Evolutionary conservation across 2,329 filamentous ascomycete species (phyloP), one percentile per base, ranked within the genome.

Genomic region (Alternaria longipes): DNA sequence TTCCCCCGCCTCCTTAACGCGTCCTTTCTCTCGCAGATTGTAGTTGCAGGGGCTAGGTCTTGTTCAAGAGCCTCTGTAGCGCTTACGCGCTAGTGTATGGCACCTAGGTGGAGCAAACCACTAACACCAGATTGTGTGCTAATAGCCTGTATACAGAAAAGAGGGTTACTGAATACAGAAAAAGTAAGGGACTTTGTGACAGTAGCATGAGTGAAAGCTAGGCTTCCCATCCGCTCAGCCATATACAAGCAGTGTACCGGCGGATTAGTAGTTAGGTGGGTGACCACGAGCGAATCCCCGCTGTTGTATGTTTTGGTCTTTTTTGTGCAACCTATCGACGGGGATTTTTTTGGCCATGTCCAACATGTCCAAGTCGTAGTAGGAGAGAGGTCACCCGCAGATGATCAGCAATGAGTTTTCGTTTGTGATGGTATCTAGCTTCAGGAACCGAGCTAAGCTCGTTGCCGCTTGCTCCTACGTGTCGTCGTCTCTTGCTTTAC

Each of bases 401-500:
- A 38, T 3, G 7, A 18, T n/a, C 6, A n/a, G 34, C 36, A 40
- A 40, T 1, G n/a, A 18, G 0, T 20, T 8, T 18, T 40, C 4
- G 8, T 40, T 8, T 40, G 36, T 20, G 8, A 12, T 30, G n/a
- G 11, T 18, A 16, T 47, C 14, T 53, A 3, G 6, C 16, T 24
- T 20, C 7, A 12, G 56, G 12, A 2, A 8, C 8, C 41, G 3
- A 5, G 11, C 41, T 59, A 59, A 16, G 20, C n/a, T 24, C 56
- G 30, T 32, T 56, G 56, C 7, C 56, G 56, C 18, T 59, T 59
- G n/a, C 52, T 59, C 36, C 52, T 49, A 20, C 56, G 56, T 11
- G 52, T 59, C 1, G 20, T 22, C 22, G 36, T 30, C 28, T 59
- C 51, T 40, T 42, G n/a, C 22, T 59, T 59, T 7, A 56, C 56